Evolutionary conservation across 768 basidiomycete species (phyloP).

Genomic region (Scleroderma bovista): DNA sequence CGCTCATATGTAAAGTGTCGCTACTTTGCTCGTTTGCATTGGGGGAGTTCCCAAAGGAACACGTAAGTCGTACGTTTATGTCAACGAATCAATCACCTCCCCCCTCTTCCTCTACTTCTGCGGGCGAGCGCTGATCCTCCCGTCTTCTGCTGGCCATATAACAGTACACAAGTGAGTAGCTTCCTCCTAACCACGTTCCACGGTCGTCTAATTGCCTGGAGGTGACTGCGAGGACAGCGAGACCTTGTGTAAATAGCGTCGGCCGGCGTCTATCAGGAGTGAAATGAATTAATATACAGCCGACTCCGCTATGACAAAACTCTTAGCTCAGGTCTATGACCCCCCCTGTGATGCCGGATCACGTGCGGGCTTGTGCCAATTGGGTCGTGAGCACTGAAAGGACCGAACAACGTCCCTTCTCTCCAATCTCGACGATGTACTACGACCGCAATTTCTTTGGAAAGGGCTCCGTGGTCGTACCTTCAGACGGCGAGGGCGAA

Average conservation of each 20-base stretch:
- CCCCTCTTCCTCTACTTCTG: background rate
- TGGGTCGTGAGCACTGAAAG: too few species aligned
- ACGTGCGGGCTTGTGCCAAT: too few species aligned
- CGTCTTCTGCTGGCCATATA: conserved; percentile 10
- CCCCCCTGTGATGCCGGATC: too few species aligned
- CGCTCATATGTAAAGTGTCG: conserved; percentile 62
- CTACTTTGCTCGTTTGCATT: conserved; percentile 87
- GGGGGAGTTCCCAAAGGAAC: conserved; percentile 94
- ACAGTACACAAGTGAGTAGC: conserved; percentile 44
- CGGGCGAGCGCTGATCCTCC: background rate
- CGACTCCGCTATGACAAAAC: too few species aligned
- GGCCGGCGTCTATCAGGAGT: background rate
- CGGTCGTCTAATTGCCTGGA: background rate
- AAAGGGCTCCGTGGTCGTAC: conserved; percentile 60
- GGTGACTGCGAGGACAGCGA: too few species aligned
- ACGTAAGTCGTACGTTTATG: conserved; percentile 54
- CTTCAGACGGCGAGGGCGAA: conserved; percentile 46
- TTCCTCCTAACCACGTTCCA: background rate
- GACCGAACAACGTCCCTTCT: too few species aligned
- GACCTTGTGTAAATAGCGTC: too few species aligned
- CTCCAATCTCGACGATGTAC: conserved; percentile 1
- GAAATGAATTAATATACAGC: too few species aligned
- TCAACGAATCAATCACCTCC: conserved; percentile 2
- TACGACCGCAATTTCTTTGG: conserved; percentile 37
- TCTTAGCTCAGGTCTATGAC: too few species aligned